Conservation (phyloP, 164 flowering plant species). For the Stephania japonica region DNA sequence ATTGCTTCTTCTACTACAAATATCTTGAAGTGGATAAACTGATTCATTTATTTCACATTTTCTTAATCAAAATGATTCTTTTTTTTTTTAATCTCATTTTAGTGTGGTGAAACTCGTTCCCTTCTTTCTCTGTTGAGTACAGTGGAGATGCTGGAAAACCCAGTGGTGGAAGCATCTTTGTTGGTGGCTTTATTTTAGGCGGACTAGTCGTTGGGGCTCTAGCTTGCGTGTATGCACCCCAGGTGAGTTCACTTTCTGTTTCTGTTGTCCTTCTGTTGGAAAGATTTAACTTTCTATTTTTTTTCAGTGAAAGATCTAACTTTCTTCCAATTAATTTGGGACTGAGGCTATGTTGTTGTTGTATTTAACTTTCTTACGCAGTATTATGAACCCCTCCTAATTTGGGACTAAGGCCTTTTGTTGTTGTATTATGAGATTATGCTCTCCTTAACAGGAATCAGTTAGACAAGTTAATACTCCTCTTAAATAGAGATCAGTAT, state of each 20-base stretch:
- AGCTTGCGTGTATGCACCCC: constrained; percentile 87
- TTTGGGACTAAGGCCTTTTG: too few relatives aligned
- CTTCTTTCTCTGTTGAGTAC: constrained; percentile 12
- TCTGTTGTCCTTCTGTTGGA: not conserved
- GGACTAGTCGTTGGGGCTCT: constrained; percentile 88
- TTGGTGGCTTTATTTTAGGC: constrained; percentile 93
- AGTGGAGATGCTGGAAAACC: constrained; percentile 56
- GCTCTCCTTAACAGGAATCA: not conserved
- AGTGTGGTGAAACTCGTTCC: not conserved
- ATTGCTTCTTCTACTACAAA: not conserved
- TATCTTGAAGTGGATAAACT: not conserved
- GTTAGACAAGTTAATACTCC: too few relatives aligned
- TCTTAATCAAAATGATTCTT: not conserved
- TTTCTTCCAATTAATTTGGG: too few relatives aligned
- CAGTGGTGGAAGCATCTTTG: constrained; percentile 55
- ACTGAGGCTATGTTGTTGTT: too few relatives aligned
- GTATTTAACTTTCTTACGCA: not conserved
- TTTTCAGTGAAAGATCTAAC: too few relatives aligned
- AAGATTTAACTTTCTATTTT: too few relatives aligned
- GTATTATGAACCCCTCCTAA: not conserved
- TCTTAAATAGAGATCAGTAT: not conserved
- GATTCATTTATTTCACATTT: not conserved
- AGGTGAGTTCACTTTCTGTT: constrained; percentile 35
- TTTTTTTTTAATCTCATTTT: not conserved
- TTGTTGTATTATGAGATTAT: too few relatives aligned